These are phyloP conservation scores for Afroboletus lepidellus DNA, from an alignment of 1,284 basidiomycete species.

Conservation along the genomic window DNA sequence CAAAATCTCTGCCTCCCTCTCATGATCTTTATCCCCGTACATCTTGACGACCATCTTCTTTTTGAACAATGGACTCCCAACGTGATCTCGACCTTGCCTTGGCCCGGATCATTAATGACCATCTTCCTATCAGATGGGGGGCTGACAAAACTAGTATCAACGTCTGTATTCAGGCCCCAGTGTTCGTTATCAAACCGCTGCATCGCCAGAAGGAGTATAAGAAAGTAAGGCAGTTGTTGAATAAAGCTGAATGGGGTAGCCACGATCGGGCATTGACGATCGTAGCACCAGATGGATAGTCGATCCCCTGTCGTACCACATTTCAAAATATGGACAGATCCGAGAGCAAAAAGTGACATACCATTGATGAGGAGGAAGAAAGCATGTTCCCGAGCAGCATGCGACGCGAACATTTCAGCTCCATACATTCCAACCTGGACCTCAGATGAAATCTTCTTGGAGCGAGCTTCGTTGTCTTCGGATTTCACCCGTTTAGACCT, in stretches of 20 bases:
- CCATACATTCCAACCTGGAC: background rate
- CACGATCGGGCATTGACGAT: conserved; percentile 3
- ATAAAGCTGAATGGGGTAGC: conserved; percentile 13
- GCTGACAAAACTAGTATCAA: too few relatives aligned
- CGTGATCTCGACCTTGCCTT: too few relatives aligned
- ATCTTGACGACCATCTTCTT: too few relatives aligned
- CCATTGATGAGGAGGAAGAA: background rate
- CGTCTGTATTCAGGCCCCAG: conserved; percentile 34
- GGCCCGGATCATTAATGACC: too few relatives aligned
- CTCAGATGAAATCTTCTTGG: too few relatives aligned
- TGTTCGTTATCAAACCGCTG: conserved; percentile 30
- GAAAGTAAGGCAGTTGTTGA: conserved; percentile 32
- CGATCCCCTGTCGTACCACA: background rate
- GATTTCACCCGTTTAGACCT: background rate
- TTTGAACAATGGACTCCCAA: too few relatives aligned
- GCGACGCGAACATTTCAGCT: background rate
- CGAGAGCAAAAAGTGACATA: background rate
- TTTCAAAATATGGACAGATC: background rate
- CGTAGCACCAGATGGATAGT: conserved; percentile 1
- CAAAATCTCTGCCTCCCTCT: conserved; percentile 23
- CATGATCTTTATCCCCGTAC: too few relatives aligned
- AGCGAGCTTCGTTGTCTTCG: background rate
- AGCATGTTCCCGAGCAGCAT: background rate
- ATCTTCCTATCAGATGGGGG: too few relatives aligned
- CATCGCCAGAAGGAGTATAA: conserved; percentile 31